phyloP scores from a whole-genome alignment of 148 eudicot genomes.

The Vaccinium vitisidaea region DNA sequence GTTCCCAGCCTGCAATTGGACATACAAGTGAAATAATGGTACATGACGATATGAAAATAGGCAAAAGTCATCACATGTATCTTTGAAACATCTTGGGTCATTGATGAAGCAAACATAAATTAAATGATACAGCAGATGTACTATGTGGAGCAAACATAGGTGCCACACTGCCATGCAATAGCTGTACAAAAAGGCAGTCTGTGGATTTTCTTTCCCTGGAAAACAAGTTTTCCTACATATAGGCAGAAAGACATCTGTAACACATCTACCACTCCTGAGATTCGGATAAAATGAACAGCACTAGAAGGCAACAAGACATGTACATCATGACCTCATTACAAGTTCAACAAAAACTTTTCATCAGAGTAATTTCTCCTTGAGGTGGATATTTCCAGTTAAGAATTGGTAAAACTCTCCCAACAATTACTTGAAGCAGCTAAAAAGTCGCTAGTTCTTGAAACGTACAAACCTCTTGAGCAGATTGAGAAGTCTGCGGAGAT shows the following conservation, averaged over 20 bases:
- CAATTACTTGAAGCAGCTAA: neutral
- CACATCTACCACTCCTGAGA: neutral
- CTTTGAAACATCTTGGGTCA: neutral
- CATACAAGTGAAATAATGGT: neutral
- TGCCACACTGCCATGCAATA: neutral
- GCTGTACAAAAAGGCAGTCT: neutral
- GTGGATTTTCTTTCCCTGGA: neutral
- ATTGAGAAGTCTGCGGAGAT: constrained; percentile 57
- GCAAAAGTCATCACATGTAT: neutral
- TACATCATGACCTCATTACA: neutral
- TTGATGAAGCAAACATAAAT: constrained; percentile 1
- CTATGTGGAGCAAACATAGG: neutral
- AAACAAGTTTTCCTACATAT: neutral
- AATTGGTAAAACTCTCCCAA: neutral
- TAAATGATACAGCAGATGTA: neutral
- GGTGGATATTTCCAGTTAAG: neutral
- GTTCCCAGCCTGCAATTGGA: constrained; percentile 59
- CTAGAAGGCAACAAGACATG: neutral
- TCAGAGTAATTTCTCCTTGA: neutral
- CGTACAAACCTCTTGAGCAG: constrained; percentile 58
- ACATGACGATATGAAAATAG: neutral
- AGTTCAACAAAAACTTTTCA: neutral
- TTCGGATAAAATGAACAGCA: neutral
- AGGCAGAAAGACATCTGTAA: neutral
- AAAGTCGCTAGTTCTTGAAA: neutral